Conservation (phyloP, 306 rosid genomes). For the Ormosia semicastrata region DNA sequence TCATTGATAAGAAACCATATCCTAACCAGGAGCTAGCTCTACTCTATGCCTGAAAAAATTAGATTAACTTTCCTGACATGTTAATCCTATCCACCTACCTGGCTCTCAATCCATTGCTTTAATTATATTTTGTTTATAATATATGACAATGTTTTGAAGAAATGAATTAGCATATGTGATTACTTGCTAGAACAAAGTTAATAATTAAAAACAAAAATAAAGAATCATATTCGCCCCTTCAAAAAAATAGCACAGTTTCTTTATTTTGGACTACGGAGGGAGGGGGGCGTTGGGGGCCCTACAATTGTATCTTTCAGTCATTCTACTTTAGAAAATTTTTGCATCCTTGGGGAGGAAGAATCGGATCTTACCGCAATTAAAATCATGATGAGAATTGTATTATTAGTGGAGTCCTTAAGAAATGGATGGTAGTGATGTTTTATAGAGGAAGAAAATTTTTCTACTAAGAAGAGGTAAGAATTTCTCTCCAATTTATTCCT, state of each 20-base stretch:
- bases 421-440: no score
- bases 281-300: not conserved
- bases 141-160: not conserved
- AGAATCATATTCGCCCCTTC: not conserved
- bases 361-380: no score
- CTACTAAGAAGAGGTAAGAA: no score
- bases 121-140: not conserved
- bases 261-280: not conserved
- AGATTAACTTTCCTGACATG: not conserved
- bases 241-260: not conserved
- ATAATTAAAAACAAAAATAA: not conserved
- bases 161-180: not conserved
- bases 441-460: no score
- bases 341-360: no score
- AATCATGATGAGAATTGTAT: no score
- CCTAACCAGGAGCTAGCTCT: not conserved
- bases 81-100: not conserved
- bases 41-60: not conserved
- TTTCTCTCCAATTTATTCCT: not conserved
- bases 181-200: not conserved
- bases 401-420: no score
- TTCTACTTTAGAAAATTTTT: not conserved
- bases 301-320: not conserved
- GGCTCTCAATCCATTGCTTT: not conserved
- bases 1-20: not conserved